These are phyloP conservation scores for Neonectria ditissima DNA, from an alignment of 2,329 filamentous ascomycete species.

Conservation along the genomic window DNA sequence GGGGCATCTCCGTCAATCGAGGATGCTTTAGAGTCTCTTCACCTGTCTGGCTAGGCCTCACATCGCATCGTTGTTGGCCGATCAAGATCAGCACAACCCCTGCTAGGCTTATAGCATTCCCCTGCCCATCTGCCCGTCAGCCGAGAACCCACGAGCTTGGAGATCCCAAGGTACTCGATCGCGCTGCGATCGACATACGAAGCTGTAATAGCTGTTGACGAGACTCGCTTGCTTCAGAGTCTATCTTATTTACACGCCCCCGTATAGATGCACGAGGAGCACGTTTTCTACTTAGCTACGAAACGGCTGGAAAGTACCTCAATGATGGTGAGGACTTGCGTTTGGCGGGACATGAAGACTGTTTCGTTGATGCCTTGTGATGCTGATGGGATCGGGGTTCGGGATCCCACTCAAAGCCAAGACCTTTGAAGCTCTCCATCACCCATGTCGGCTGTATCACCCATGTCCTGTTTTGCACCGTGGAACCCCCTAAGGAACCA, in stretches of 20 bases:
- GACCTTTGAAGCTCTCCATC: not conserved
- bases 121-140: conserved; percentile 42
- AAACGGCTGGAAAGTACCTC: conserved; percentile 24
- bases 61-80: conserved; percentile 27
- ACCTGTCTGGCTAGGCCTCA: conserved; percentile 12
- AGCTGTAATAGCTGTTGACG: conserved; percentile 31
- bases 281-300: conserved; percentile 1
- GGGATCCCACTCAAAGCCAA: not conserved
- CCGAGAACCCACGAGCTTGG: conserved; percentile 42
- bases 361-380: conserved; percentile 11
- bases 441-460: not conserved
- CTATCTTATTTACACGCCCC: not conserved
- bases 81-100: conserved; percentile 45
- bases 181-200: conserved; percentile 39
- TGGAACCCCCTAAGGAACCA: conserved; percentile 1
- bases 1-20: conserved; percentile 24
- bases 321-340: conserved; percentile 23
- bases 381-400: conserved; percentile 11
- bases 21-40: conserved; percentile 3
- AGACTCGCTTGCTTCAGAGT: not conserved
- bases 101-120: conserved; percentile 38
- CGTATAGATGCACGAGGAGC: conserved; percentile 6
- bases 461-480: conserved; percentile 9
- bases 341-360: conserved; percentile 19
- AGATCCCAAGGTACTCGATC: conserved; percentile 40